These are phyloP conservation scores for Penicillium dipodomyicola DNA, from an alignment of 495 filamentous ascomycete genomes.

Conservation along the genomic window DNA sequence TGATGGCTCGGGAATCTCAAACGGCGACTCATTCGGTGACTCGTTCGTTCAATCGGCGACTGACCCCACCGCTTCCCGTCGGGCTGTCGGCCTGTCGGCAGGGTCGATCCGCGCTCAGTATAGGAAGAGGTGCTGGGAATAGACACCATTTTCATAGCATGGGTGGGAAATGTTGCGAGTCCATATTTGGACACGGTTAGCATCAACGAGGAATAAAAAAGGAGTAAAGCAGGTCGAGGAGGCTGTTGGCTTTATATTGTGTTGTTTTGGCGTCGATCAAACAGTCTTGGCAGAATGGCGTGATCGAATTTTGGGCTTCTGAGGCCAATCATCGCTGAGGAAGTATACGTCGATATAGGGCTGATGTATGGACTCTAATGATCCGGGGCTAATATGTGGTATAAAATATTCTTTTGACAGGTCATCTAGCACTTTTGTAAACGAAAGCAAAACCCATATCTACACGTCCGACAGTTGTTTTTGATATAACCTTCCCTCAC, in stretches of 20 bases:
- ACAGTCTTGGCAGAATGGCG: constrained; percentile 44
- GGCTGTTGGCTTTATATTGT: constrained; percentile 33
- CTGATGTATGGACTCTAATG: background rate
- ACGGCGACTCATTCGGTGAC: constrained; percentile 7
- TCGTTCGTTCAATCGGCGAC: constrained; percentile 4
- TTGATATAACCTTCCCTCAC: constrained; percentile 24
- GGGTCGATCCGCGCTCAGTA: constrained; percentile 14
- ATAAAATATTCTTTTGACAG: background rate
- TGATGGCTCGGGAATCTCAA: background rate
- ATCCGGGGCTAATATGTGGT: background rate
- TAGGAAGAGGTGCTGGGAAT: background rate
- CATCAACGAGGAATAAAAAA: constrained; percentile 9
- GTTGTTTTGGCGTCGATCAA: constrained; percentile 18
- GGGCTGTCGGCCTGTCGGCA: constrained; percentile 29
- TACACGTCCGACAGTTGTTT: background rate
- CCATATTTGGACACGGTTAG: background rate
- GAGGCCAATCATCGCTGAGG: constrained; percentile 6
- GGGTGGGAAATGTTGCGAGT: background rate
- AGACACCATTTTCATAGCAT: background rate
- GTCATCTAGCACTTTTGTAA: background rate
- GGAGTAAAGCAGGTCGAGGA: constrained; percentile 19
- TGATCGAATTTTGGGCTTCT: constrained; percentile 26
- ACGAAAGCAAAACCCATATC: background rate
- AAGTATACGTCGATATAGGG: background rate
- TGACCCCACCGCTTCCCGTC: constrained; percentile 24